Percentiles rank a stretch among this genome's conserved stretches.
Evolutionary conservation across 2,329 filamentous ascomycete genomes (phyloP).

Genomic region (Trichoderma breve): DNA sequence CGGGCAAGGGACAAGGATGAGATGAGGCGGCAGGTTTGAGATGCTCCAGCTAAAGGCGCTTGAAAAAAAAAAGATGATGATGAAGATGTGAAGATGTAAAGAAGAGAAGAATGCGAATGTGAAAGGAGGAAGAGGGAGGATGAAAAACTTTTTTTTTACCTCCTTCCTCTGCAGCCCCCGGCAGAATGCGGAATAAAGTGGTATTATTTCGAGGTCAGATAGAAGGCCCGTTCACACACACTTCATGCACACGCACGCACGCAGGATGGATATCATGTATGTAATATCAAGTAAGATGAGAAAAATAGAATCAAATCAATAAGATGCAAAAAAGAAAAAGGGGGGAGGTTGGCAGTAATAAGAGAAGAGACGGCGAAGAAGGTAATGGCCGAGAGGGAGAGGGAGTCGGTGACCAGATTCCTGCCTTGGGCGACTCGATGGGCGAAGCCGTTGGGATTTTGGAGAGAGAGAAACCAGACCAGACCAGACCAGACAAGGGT

Average conservation of each 20-base stretch:
- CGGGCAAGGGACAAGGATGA: not conserved
- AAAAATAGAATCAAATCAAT: not conserved
- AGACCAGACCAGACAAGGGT: not conserved
- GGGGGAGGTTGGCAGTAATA: not conserved
- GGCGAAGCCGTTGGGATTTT: conserved; percentile 13
- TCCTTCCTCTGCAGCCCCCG: conserved; percentile 14
- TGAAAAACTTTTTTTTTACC: not conserved
- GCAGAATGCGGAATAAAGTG: conserved; percentile 22
- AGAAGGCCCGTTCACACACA: conserved; percentile 21
- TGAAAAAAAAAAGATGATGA: not conserved
- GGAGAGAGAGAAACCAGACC: not conserved
- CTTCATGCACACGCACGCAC: not conserved
- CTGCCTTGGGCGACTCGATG: conserved; percentile 6
- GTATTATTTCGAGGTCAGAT: conserved; percentile 22
- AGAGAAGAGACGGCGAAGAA: not conserved
- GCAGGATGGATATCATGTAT: not conserved
- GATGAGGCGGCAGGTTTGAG: not conserved
- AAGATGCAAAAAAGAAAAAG: not conserved
- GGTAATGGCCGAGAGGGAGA: not conserved
- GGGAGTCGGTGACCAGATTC: conserved; percentile 7
- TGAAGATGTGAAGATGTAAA: not conserved
- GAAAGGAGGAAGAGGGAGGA: not conserved
- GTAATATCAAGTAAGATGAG: not conserved
- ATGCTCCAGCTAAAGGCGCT: not conserved
- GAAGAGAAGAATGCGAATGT: not conserved